Conservation (phyloP, 768 basidiomycete species). For the Obba rivulosa region DNA sequence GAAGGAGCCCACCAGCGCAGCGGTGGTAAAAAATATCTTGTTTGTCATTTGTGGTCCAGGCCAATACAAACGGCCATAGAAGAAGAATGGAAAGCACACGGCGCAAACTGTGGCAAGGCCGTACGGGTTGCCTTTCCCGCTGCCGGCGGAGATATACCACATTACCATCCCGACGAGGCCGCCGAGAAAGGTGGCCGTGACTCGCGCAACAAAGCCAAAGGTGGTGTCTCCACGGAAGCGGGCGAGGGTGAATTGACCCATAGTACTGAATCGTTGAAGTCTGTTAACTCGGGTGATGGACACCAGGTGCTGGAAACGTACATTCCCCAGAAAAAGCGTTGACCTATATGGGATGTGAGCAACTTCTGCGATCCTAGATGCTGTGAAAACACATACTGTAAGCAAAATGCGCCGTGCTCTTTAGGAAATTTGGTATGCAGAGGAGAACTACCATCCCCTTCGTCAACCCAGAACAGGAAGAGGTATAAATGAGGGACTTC, state of each 20-base stretch:
- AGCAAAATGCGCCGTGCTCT: slow-evolving; percentile 49
- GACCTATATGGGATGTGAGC: slow-evolving; percentile 31
- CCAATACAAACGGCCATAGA: slow-evolving; percentile 68
- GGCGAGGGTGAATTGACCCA: slow-evolving; percentile 68
- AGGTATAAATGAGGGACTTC: slow-evolving; percentile 7
- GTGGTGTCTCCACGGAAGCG: slow-evolving; percentile 75
- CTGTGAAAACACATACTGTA: slow-evolving; percentile 39
- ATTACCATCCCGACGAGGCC: slow-evolving; percentile 56
- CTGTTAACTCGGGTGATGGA: neutral
- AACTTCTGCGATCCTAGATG: neutral
- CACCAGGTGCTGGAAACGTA: slow-evolving; percentile 27
- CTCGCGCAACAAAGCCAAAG: slow-evolving; percentile 56
- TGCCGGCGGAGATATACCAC: slow-evolving; percentile 68
- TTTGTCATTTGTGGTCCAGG: slow-evolving; percentile 71
- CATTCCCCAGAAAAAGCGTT: slow-evolving; percentile 70
- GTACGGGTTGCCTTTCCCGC: slow-evolving; percentile 54
- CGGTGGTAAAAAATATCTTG: slow-evolving; percentile 64
- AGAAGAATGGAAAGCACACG: slow-evolving; percentile 69
- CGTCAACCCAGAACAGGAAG: neutral
- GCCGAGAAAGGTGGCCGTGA: slow-evolving; percentile 62
- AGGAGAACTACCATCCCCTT: slow-evolving; percentile 39
- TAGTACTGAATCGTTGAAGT: slow-evolving; percentile 39
- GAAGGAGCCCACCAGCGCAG: slow-evolving; percentile 42
- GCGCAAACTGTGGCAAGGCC: slow-evolving; percentile 65
- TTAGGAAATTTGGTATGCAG: slow-evolving; percentile 52